Conservation (phyloP, 2,329 filamentous ascomycete genomes). For the Colletotrichum ledebouriae region DNA sequence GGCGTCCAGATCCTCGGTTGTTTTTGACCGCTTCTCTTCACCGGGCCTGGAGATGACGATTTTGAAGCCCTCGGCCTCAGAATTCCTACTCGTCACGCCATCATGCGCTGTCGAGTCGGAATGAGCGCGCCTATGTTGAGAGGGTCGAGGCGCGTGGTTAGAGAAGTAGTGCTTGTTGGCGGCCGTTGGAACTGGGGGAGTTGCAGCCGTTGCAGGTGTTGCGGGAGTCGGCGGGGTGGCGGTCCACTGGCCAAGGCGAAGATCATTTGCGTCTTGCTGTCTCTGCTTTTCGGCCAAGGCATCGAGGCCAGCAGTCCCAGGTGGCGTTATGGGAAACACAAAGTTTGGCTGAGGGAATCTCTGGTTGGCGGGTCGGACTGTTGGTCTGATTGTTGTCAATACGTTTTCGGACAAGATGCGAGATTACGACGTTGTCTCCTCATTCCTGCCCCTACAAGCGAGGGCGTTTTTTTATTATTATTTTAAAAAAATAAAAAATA, state of each 20-base stretch:
- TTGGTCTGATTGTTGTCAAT: slow-evolving; percentile 62
- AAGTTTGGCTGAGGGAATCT: slow-evolving; percentile 73
- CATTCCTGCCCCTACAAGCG: slow-evolving; percentile 29
- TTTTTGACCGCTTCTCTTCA: slow-evolving; percentile 71
- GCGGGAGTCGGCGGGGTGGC: slow-evolving; percentile 51
- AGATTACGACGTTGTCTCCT: slow-evolving; percentile 34
- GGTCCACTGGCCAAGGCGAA: slow-evolving; percentile 58
- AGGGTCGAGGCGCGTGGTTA: slow-evolving; percentile 46
- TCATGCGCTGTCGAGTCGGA: slow-evolving; percentile 86
- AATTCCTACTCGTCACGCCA: slow-evolving; percentile 62
- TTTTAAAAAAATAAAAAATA: slow-evolving; percentile 1
- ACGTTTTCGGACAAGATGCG: slow-evolving; percentile 30
- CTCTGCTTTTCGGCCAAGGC: slow-evolving; percentile 52
- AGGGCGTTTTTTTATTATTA: no score
- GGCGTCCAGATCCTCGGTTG: slow-evolving; percentile 68
- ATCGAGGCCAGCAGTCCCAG: slow-evolving; percentile 70
- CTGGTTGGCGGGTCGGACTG: slow-evolving; percentile 71
- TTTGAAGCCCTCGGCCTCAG: slow-evolving; percentile 78
- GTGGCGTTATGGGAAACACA: slow-evolving; percentile 72
- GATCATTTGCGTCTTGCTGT: slow-evolving; percentile 46
- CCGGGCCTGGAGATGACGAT: slow-evolving; percentile 83
- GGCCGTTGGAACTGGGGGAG: slow-evolving; percentile 43
- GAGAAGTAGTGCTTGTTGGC: slow-evolving; percentile 53
- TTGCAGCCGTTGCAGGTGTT: slow-evolving; percentile 44
- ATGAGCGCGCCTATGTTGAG: slow-evolving; percentile 71